These are phyloP conservation scores for Cyclocybe aegerita DNA, from an alignment of 768 basidiomycete genomes.

Conservation along the genomic window DNA sequence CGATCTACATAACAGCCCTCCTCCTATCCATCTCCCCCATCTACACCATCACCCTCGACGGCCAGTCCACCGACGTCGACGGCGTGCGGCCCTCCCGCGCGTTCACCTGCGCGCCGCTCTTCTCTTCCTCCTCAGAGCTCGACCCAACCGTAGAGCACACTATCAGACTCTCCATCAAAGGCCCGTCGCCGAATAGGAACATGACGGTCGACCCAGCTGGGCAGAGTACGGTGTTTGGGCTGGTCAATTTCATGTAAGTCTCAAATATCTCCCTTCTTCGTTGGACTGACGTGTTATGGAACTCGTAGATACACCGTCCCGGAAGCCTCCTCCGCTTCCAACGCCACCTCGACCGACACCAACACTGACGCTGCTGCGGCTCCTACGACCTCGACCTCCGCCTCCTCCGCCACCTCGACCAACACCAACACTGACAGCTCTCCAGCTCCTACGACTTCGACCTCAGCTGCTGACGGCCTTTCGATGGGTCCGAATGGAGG, in stretches of 20 bases:
- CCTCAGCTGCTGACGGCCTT: too few species aligned
- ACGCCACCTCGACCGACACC: too few species aligned
- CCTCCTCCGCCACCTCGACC: too few species aligned
- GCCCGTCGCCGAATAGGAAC: constrained; percentile 7
- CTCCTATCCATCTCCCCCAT: constrained; percentile 6
- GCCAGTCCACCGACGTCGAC: constrained; percentile 7
- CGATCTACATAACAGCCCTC: constrained; percentile 6
- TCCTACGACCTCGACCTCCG: too few species aligned
- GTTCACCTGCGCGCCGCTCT: constrained; percentile 4
- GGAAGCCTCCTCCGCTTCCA: too few species aligned
- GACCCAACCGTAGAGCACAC: constrained; percentile 10
- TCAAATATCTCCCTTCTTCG: background rate
- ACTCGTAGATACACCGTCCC: too few species aligned
- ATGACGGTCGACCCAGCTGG: constrained; percentile 4
- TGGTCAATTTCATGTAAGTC: constrained; percentile 14
- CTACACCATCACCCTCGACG: constrained; percentile 12
- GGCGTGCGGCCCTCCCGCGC: constrained; percentile 1
- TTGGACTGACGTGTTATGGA: too few species aligned
- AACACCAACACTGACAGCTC: too few species aligned
- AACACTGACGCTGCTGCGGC: too few species aligned
- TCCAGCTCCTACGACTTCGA: too few species aligned
- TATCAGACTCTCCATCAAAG: constrained; percentile 5
- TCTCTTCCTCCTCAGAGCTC: background rate
- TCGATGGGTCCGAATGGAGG: too few species aligned
- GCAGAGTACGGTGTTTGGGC: background rate